A percentile compares a stretch with the other conserved stretches of the same genome.
Conservation (phyloP, 2,329 filamentous ascomycete species). For the Trichophyton benhamiae region DNA sequence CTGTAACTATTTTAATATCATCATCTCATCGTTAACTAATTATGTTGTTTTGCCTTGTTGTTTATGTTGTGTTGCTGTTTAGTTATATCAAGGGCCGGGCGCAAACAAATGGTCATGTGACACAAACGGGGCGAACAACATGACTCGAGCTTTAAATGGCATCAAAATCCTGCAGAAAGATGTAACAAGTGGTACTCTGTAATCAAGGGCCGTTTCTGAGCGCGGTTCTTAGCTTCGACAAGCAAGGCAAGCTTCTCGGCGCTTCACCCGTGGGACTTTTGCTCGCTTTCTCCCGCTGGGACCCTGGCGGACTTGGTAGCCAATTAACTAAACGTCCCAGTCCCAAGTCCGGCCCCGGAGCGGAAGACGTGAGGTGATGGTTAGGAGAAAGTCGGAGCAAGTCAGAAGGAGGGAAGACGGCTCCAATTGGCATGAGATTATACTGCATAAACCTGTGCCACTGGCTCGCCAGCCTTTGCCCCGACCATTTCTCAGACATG, state of each 20-base stretch:
- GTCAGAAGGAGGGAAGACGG: neutral
- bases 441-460: neutral
- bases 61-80: neutral
- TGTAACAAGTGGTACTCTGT: neutral
- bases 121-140: neutral
- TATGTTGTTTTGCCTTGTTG: no score
- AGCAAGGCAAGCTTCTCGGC: neutral
- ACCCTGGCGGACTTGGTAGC: neutral
- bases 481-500: no score
- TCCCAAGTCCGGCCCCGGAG: neutral
- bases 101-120: neutral
- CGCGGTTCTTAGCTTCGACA: slow-evolving; percentile 1
- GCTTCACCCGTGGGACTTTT: neutral
- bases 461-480: neutral
- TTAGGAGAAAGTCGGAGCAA: neutral
- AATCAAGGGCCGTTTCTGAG: neutral
- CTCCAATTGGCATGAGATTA: neutral
- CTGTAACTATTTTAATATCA: neutral
- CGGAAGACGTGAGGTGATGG: neutral
- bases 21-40: neutral
- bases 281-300: neutral
- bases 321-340: neutral
- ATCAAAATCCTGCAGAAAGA: neutral
- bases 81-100: neutral
- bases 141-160: neutral